These are phyloP conservation scores for Rosa chinensis DNA, from an alignment of 306 rosid genomes.

Conservation along the genomic window DNA sequence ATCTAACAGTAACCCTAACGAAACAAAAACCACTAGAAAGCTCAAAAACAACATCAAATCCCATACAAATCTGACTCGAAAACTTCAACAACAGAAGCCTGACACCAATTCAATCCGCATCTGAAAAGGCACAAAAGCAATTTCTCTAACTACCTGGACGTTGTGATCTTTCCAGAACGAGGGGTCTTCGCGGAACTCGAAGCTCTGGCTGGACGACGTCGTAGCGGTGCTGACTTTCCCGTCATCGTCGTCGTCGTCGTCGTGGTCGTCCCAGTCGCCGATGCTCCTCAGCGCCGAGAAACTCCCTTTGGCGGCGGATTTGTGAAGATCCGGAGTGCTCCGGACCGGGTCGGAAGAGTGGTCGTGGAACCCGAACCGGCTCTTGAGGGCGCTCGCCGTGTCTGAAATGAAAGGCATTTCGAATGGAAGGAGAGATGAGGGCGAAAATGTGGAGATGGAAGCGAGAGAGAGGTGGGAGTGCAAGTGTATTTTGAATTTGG, in stretches of 20 bases:
- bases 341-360: constrained; percentile 57
- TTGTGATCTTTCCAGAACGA: constrained; percentile 97
- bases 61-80: not conserved
- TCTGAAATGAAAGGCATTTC: constrained; percentile 81
- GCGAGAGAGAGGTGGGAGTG: not conserved
- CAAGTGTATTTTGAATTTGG: not conserved
- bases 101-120: not conserved
- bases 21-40: not conserved
- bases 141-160: constrained; percentile 65
- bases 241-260: constrained; percentile 39
- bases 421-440: not conserved
- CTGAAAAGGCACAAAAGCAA: not conserved
- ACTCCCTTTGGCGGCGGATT: constrained; percentile 54
- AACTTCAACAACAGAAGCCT: not conserved
- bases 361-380: constrained; percentile 78
- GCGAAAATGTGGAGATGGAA: constrained; percentile 4
- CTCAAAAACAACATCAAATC: not conserved
- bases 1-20: not conserved
- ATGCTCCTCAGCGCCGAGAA: constrained; percentile 56
- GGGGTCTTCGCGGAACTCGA: constrained; percentile 80
- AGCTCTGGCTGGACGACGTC: constrained; percentile 53
- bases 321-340: constrained; percentile 63
- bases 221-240: constrained; percentile 31
- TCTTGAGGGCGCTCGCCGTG: constrained; percentile 82
- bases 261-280: constrained; percentile 48